Base-by-base conservation (phyloP, 306 rosid genomes). In the Rubus parviflorus region DNA sequence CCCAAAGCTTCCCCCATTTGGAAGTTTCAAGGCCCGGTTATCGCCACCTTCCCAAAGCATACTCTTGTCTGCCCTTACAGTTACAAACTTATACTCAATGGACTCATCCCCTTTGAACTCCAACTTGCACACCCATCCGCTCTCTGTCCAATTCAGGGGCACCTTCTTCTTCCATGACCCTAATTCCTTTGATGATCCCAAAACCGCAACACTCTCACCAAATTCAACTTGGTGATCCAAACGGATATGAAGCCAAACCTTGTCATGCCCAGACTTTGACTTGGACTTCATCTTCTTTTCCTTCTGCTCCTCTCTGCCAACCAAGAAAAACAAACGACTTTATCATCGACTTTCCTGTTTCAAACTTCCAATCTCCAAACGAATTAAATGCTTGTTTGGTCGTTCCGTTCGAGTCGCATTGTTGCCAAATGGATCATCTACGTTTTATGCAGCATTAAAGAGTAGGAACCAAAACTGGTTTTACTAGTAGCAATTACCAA, bases 41-140 rank as follows among this genome's bases (percentile, higher is more conserved):
- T 81, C 76, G 11, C 96, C 98, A 16, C 57, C 80, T 88, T 95
- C 98, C 98, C 98, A 95, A 6, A 54, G 30, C 71, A 77, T n/a
- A 40, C 72, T 87, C 53, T 79, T 68, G 77, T 86, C 91, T 20
- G 74, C 76, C 58, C 42, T 35, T 7, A 82, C 84, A 68, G 75
- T 81, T 42, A 88, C 80, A 70, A 95, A 95, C 80, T 95, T 95
- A 77, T 75, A 95, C 85, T 90, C 96, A 72, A 88, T 23, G 13
- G 72, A 17, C 37, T 79, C 80, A 38, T 72, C 82, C 71, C 85
- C 88, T 41, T 57, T 67, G 5, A 89, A 83, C 66, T 83, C 86
- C 73, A 95, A 85, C 8, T 85, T 68, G 52, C 95, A 83, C n/a
- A 88, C 91, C 98, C 98, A 95, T 41, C 98, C 98, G 2, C 70